Evolutionary conservation across 2,329 filamentous ascomycete genomes (phyloP).

Genomic region (Calonectria honghensis): DNA sequence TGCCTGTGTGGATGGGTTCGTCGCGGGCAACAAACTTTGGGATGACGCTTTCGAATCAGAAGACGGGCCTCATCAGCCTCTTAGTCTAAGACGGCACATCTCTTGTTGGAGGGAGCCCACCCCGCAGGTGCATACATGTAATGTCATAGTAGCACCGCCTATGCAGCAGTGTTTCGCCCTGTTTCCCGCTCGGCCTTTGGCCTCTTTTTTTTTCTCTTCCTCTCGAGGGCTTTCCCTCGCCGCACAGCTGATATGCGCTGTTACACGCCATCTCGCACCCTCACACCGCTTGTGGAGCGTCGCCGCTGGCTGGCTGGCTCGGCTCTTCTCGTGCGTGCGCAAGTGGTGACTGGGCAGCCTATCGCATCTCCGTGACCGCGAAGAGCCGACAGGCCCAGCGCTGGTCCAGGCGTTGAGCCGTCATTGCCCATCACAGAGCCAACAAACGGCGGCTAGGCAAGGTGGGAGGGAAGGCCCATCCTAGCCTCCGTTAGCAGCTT

Average conservation of each 20-base stretch:
- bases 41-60: constrained; percentile 24
- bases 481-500: neutral
- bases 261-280: constrained; percentile 36
- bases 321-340: constrained; percentile 13
- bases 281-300: constrained; percentile 38
- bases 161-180: constrained; percentile 36
- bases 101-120: constrained; percentile 9
- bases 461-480: neutral
- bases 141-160: constrained; percentile 2
- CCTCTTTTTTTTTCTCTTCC: neutral
- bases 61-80: constrained; percentile 31
- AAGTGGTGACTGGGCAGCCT: constrained; percentile 33
- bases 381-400: constrained; percentile 15
- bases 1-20: constrained; percentile 34
- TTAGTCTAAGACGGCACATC: constrained; percentile 14
- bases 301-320: neutral
- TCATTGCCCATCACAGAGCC: constrained; percentile 21
- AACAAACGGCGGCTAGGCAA: constrained; percentile 19
- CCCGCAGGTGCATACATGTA: constrained; percentile 15
- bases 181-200: constrained; percentile 17
- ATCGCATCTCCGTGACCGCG: constrained; percentile 28
- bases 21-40: constrained; percentile 25
- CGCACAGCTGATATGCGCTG: constrained; percentile 33
- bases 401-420: constrained; percentile 17
- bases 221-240: neutral